Percentiles rank a stretch among this genome's conserved stretches.
These are phyloP conservation scores for Mycosphaerella arachidis DNA, from an alignment of 2,329 filamentous ascomycete species.

Conservation along the genomic window DNA sequence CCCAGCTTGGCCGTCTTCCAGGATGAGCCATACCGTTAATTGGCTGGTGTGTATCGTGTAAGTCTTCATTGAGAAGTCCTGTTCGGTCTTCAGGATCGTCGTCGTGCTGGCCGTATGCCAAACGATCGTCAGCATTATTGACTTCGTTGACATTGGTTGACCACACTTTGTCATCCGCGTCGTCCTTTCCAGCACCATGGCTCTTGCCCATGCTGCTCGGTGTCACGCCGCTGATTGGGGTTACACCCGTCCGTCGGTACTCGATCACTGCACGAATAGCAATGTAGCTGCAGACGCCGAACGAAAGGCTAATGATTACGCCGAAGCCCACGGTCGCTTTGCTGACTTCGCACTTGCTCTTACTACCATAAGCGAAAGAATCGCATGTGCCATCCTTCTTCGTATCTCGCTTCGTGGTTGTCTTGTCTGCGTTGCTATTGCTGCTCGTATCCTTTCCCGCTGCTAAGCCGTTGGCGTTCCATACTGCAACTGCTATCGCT, in stretches of 20 bases:
- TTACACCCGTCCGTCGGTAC: constrained; percentile 53
- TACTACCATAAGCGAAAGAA: constrained; percentile 52
- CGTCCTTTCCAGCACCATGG: constrained; percentile 36
- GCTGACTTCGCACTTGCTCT: constrained; percentile 53
- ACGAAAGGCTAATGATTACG: constrained; percentile 55
- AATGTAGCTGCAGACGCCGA: constrained; percentile 49
- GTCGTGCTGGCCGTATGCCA: constrained; percentile 9
- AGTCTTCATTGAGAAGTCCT: constrained; percentile 14
- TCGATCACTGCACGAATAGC: constrained; percentile 53
- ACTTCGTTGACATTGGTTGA: constrained; percentile 40
- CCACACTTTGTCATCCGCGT: constrained; percentile 44
- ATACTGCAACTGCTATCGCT: constrained; percentile 53
- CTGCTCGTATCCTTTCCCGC: constrained; percentile 41
- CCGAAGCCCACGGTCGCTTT: constrained; percentile 54
- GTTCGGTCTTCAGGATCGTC: constrained; percentile 10
- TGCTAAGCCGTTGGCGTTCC: constrained; percentile 52
- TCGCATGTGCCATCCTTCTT: constrained; percentile 46
- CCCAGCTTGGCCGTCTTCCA: constrained; percentile 15
- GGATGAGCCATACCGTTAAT: constrained; percentile 17
- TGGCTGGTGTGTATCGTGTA: constrained; percentile 9
- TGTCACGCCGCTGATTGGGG: constrained; percentile 35
- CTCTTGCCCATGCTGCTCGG: constrained; percentile 36
- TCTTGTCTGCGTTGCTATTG: constrained; percentile 24
- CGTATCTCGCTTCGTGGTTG: constrained; percentile 27
- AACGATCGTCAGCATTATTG: constrained; percentile 16